Conservation (phyloP, 345 rosid genomes). For the Alliaria petiolata region DNA sequence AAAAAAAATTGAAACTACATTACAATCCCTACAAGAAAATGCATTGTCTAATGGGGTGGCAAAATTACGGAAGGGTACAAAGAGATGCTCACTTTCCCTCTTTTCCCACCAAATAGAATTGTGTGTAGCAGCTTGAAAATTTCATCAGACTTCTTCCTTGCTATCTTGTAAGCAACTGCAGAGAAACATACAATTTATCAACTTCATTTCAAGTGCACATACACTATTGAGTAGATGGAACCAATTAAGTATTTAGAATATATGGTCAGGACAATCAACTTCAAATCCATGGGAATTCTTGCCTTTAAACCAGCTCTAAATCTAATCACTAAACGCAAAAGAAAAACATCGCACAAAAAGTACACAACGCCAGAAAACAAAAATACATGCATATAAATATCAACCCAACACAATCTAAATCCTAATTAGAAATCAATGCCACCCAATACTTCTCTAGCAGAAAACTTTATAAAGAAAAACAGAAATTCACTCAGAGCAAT, state of each 20-base stretch:
- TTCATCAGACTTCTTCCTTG: constrained; percentile 77
- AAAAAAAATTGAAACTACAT: constrained; percentile 1
- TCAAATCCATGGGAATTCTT: not conserved
- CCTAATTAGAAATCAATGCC: not conserved
- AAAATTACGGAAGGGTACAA: not conserved
- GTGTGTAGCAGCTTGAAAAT: constrained; percentile 67
- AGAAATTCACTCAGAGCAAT: not conserved
- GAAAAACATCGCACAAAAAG: not conserved
- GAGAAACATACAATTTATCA: not conserved
- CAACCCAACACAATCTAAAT: not conserved
- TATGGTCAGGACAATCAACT: not conserved
- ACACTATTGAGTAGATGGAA: not conserved
- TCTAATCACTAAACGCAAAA: not conserved
- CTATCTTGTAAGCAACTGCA: constrained; percentile 81
- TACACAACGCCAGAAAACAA: not conserved
- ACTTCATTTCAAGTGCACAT: not conserved
- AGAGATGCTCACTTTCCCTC: constrained; percentile 64
- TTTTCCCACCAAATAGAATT: constrained; percentile 63
- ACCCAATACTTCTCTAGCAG: not conserved
- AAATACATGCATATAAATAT: not conserved
- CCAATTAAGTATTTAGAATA: not conserved
- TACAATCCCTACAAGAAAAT: not conserved
- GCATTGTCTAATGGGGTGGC: not conserved
- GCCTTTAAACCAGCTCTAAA: not conserved
- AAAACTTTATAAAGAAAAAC: not conserved